Evolutionary conservation across 1,284 basidiomycete genomes (phyloP), one percentile per base, ranked within the genome.

Genomic region (Rhodotorula sp.): DNA sequence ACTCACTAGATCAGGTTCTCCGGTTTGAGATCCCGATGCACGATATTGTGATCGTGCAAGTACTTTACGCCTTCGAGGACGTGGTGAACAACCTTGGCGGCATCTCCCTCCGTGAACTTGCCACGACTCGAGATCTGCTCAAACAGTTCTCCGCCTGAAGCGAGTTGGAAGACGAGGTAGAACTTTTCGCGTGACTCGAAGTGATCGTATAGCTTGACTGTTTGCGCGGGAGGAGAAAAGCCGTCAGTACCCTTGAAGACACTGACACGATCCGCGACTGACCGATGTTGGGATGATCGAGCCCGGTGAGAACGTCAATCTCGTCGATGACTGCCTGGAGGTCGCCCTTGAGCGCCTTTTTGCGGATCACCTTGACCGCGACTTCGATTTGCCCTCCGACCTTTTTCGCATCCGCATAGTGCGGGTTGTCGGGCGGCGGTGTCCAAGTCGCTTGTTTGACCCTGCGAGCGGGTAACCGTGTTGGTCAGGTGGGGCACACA

Each of bases 101-200:
- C 94, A 78, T 97, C 91, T 58, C 86, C 86, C 80, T 97, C 94
- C 0, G 92, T 94, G 77, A 97, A 95, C 78, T 90, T 93, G 23
- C 94, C 94, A 69, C 85, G 86, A 75, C 88, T 84, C 45, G 89
- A 83, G 72, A 97, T 90, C 52, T 92, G 86, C 66, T 93, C 90
- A 79, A 97, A 97, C 14, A 80, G 76, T 57, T 80, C 79, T 55
- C 93, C 93, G 26, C 94, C 93, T 4, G 87, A 85, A 0, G 93
- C 94, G 12, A 95, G 88, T 81, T 97, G 92, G 78, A 97, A 97
- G 0, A 90, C 87, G 49, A 97, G 87, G 79, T 93, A 97, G 81
- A 92, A 95, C 80, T 94, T 95, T 50, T 89, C 86, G 67, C 92
- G 85, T 23, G 90, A 93, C 80, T 97, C 94, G 80, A 97, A 97